Conservation (phyloP, 2,329 filamentous ascomycete genomes). For the Gyromitra esculenta region DNA sequence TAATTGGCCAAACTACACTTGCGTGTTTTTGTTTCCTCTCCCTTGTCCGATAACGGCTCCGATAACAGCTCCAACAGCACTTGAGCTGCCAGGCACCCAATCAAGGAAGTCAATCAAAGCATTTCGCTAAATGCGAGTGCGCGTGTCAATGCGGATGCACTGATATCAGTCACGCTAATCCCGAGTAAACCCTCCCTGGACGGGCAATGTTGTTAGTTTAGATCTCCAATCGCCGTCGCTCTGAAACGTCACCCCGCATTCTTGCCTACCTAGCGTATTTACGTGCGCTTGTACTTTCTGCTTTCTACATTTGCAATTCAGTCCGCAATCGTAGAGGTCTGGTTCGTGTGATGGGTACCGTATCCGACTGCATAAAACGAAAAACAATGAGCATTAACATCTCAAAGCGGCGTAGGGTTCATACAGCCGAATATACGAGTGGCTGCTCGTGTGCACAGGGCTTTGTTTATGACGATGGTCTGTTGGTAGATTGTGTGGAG, state of each 20-base stretch:
- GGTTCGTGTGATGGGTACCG: slow-evolving; percentile 17
- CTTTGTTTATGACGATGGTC: neutral
- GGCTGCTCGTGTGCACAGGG: neutral
- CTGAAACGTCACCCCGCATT: slow-evolving; percentile 31
- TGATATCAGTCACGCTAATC: slow-evolving; percentile 7
- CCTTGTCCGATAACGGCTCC: too few species aligned
- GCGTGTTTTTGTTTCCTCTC: too few species aligned
- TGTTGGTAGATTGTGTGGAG: neutral
- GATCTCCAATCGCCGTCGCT: slow-evolving; percentile 6
- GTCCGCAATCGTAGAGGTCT: slow-evolving; percentile 19
- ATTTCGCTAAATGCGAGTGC: neutral
- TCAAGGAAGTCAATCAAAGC: neutral
- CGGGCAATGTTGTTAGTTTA: slow-evolving; percentile 5
- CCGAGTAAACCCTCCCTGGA: slow-evolving; percentile 16
- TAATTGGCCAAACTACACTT: too few species aligned
- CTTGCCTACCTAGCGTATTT: neutral
- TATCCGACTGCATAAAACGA: slow-evolving; percentile 16
- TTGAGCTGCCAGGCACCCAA: neutral
- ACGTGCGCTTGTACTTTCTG: slow-evolving; percentile 6
- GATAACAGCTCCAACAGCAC: too few species aligned
- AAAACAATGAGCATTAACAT: slow-evolving; percentile 1
- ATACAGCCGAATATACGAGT: neutral
- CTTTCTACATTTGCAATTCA: neutral
- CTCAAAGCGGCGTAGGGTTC: slow-evolving; percentile 15
- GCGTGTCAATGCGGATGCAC: slow-evolving; percentile 3